These are phyloP conservation scores for Herpetomonas samuelpessoai DNA, from an alignment of 208 protist species.

Conservation along the genomic window DNA sequence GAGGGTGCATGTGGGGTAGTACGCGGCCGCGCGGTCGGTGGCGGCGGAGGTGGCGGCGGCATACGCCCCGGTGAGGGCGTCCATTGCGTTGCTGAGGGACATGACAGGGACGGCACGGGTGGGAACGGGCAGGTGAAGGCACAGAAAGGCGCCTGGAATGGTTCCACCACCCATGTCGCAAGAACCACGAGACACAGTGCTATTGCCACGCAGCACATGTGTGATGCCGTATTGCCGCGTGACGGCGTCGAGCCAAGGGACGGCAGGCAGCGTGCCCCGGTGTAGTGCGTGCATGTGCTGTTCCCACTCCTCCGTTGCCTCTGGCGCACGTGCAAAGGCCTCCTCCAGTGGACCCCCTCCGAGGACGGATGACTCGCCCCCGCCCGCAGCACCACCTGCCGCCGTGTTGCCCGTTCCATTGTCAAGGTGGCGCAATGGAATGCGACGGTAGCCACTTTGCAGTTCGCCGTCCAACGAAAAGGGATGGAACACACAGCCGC, in stretches of 20 bases:
- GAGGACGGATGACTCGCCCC: too few relatives aligned
- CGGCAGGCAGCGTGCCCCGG: constrained; percentile 34
- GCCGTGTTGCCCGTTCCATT: background rate
- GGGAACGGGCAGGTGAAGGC: constrained; percentile 42
- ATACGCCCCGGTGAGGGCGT: background rate
- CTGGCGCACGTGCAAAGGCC: too few relatives aligned
- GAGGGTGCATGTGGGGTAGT: background rate
- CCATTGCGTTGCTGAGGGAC: background rate
- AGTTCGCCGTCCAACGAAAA: constrained; percentile 43
- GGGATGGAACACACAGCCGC: constrained; percentile 26
- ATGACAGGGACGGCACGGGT: constrained; percentile 30
- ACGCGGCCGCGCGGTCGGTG: background rate
- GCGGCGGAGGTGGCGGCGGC: constrained; percentile 13
- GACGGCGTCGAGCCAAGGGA: constrained; percentile 81
- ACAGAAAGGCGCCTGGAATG: constrained; percentile 12
- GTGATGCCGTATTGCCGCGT: constrained; percentile 8
- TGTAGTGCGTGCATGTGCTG: constrained; percentile 23
- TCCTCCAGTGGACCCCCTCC: too few relatives aligned
- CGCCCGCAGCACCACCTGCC: background rate
- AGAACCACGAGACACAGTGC: background rate
- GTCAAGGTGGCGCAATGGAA: constrained; percentile 13
- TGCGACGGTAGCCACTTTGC: constrained; percentile 33
- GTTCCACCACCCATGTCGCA: too few relatives aligned
- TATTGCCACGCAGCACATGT: background rate
- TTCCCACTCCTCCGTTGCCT: constrained; percentile 1